A percentile compares a stretch with the other conserved stretches of the same genome.
These are phyloP conservation scores for Microsporum audouinii DNA, from an alignment of 2,329 filamentous ascomycete genomes.

Conservation along the genomic window DNA sequence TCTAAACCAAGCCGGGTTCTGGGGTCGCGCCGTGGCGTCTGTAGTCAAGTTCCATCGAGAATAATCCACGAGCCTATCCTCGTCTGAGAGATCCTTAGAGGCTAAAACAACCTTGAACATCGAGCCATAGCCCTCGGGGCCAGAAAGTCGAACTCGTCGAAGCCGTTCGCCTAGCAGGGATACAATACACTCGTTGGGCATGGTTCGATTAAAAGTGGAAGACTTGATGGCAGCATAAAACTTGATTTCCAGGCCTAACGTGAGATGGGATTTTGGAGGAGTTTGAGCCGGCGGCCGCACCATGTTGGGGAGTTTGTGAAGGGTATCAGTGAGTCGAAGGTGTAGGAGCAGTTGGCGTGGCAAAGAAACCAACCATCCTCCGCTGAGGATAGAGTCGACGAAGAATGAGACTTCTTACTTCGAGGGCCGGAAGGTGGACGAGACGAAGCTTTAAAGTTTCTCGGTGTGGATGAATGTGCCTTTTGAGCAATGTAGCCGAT, in stretches of 20 bases:
- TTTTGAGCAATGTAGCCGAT: background rate
- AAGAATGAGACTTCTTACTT: background rate
- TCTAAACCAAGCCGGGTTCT: constrained; percentile 11
- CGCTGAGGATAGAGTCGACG: background rate
- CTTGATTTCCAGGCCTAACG: constrained; percentile 13
- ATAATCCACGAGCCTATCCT: constrained; percentile 4
- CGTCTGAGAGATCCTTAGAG: background rate
- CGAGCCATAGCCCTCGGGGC: constrained; percentile 5
- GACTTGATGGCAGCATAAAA: constrained; percentile 14
- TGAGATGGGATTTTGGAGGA: constrained; percentile 6
- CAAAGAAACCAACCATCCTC: background rate
- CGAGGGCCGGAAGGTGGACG: background rate
- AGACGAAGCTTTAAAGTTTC: background rate
- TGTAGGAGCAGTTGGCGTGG: background rate
- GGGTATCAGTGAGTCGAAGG: background rate
- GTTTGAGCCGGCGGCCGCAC: background rate
- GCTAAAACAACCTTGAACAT: constrained; percentile 7
- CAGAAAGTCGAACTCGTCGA: constrained; percentile 6
- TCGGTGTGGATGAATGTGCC: background rate
- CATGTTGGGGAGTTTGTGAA: background rate
- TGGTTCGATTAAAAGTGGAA: constrained; percentile 7
- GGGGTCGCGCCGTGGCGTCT: constrained; percentile 6
- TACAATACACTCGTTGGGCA: constrained; percentile 2
- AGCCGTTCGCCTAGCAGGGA: constrained; percentile 10
- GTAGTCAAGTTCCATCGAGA: constrained; percentile 11